Evolutionary conservation across 345 rosid genomes (phyloP).

Genomic region (Balakata baccata): DNA sequence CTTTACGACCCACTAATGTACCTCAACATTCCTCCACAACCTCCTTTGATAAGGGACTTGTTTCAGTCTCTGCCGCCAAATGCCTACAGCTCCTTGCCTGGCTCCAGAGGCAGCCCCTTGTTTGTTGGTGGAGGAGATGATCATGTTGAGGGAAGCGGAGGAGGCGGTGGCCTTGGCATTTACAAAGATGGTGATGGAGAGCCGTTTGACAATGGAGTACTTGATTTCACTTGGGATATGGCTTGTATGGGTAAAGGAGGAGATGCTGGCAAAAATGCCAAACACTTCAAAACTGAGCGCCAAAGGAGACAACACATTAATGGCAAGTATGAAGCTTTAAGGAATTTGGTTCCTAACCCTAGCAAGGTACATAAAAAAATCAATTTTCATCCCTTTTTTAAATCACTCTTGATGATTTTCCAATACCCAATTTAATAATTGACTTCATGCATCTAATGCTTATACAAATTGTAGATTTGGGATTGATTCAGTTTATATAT

Average conservation of each 20-base stretch:
- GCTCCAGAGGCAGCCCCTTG: slow-evolving; percentile 28
- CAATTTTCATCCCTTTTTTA: too few species aligned
- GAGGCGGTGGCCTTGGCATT: neutral
- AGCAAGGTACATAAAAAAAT: slow-evolving; percentile 72
- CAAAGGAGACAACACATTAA: slow-evolving; percentile 66
- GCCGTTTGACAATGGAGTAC: slow-evolving; percentile 39
- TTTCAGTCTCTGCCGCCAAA: slow-evolving; percentile 38
- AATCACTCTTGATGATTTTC: too few species aligned
- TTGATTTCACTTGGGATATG: slow-evolving; percentile 51
- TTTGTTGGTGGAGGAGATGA: slow-evolving; percentile 34
- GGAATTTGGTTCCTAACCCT: slow-evolving; percentile 63
- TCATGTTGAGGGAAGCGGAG: slow-evolving; percentile 9
- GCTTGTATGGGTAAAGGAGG: slow-evolving; percentile 42
- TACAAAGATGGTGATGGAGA: slow-evolving; percentile 35
- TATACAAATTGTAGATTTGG: neutral
- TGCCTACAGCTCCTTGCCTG: slow-evolving; percentile 31
- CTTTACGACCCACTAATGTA: slow-evolving; percentile 54
- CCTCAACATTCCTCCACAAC: slow-evolving; percentile 60
- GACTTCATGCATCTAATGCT: neutral
- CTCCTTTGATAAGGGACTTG: slow-evolving; percentile 46
- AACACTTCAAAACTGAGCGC: slow-evolving; percentile 61
- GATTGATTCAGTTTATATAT: too few species aligned
- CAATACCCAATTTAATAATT: too few species aligned
- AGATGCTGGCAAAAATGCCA: slow-evolving; percentile 46
- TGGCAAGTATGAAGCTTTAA: slow-evolving; percentile 51